Evolutionary conservation across 306 rosid genomes (phyloP).

Genomic region (Leucaena leucocephala): DNA sequence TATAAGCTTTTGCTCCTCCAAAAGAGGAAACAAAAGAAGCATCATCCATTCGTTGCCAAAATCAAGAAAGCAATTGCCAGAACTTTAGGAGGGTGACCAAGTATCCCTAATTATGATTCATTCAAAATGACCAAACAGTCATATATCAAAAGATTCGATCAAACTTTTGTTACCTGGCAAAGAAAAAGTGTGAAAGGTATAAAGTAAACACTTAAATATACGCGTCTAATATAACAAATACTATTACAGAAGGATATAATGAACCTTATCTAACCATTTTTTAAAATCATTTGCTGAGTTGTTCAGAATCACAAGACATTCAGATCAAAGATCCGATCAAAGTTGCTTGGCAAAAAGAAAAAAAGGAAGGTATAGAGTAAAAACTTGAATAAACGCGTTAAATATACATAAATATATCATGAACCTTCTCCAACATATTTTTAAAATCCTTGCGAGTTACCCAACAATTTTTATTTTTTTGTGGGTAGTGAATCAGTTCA

Average conservation of each 20-base stretch:
- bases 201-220: background rate
- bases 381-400: background rate
- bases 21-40: background rate
- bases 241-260: background rate
- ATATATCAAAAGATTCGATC: background rate
- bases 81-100: background rate
- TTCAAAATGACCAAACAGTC: background rate
- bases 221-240: background rate
- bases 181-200: background rate
- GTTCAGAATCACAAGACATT: background rate
- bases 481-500: constrained; percentile 81
- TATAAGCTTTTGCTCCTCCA: too few relatives aligned
- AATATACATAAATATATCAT: background rate
- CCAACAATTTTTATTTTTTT: background rate
- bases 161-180: background rate
- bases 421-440: background rate
- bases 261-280: background rate
- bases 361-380: background rate
- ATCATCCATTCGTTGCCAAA: background rate
- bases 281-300: background rate
- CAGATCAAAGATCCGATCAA: background rate
- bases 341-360: background rate
- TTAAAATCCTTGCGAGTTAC: background rate
- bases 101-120: background rate
- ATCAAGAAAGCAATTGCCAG: too few relatives aligned